Conservation (phyloP, 257 asterid species). For the Anisodus acutangulus region DNA sequence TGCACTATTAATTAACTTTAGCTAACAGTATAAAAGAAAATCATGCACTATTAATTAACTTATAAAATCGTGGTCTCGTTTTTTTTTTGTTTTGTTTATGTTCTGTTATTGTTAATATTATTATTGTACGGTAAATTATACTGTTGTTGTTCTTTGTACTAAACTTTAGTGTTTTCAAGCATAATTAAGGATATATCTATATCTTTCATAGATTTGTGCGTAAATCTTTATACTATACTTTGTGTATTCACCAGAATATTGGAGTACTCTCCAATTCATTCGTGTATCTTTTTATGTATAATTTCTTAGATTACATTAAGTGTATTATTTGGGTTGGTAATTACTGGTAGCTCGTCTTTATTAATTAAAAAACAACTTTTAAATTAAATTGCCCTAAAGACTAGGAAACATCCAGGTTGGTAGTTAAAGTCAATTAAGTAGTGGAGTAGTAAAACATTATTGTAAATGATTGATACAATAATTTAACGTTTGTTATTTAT, state of each 20-base stretch:
- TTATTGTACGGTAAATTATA: neutral
- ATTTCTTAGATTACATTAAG: neutral
- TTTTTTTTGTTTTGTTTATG: too few species aligned
- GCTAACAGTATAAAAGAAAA: too few species aligned
- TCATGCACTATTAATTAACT: neutral
- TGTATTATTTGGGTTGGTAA: slow-evolving; percentile 13
- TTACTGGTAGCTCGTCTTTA: neutral
- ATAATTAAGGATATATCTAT: neutral
- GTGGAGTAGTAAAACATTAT: neutral
- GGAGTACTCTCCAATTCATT: neutral
- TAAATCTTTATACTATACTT: neutral
- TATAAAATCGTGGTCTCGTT: neutral
- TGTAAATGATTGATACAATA: neutral
- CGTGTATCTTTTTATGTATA: neutral
- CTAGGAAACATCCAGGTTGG: neutral
- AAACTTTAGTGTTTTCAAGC: neutral
- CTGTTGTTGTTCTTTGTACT: too few species aligned
- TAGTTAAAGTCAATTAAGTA: slow-evolving; percentile 22
- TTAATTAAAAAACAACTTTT: neutral
- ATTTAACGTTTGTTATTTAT: neutral
- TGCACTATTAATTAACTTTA: too few species aligned
- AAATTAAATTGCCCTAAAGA: neutral
- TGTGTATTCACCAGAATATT: neutral
- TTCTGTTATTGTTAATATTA: neutral
- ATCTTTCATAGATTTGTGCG: neutral